Evolutionary conservation across 108 stramenopile species (phyloP), one percentile per base, ranked within the genome.

Genomic region (Bacterosira constricta): DNA sequence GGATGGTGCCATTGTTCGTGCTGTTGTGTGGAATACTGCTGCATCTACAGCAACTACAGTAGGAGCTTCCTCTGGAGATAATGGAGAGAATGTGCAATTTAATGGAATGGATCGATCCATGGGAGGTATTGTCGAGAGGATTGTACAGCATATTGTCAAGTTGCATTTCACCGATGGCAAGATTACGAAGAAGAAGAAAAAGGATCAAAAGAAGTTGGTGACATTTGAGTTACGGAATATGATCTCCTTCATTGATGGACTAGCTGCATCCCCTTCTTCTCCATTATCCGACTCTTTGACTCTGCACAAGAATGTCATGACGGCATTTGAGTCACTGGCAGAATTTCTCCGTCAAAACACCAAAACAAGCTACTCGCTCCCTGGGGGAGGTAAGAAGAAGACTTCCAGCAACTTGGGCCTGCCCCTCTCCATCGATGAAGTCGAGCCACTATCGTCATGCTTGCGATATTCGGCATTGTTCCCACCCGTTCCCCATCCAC

Each of bases 1-100:
- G 46, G 93, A 95, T 57, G 93, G 93, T n/a, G 93, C 90, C 3
- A 95, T 95, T 53, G 90, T 95, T n/a, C 85, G 90, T 23, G 90
- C 93, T 0, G 93, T 88, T 2, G 89, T 95, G 10, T 95, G 93
- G 93, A 90, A 88, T 67, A 68, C 73, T 15, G 38, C 80, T 26
- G 38, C 65, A 31, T 15, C 55, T 6, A 31, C 32, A 10, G 37
- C 60, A 31, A 18, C 46, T 10, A 32, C 66, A 23, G n/a, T n/a
- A n/a, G n/a, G n/a, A n/a, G n/a, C n/a, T n/a, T n/a, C n/a, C n/a
- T n/a, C n/a, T n/a, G n/a, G n/a, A n/a, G n/a, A n/a, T n/a, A 20
- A 30, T 36, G 26, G 18, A 20, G 58, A 35, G 44, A 62, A 15
- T 69, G 49, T 51, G 51, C 52, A 30, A 56, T 66, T 59, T 32